These are phyloP conservation scores for Globisporangium iwayamae DNA, from an alignment of 352 stramenopile species.

Conservation along the genomic window DNA sequence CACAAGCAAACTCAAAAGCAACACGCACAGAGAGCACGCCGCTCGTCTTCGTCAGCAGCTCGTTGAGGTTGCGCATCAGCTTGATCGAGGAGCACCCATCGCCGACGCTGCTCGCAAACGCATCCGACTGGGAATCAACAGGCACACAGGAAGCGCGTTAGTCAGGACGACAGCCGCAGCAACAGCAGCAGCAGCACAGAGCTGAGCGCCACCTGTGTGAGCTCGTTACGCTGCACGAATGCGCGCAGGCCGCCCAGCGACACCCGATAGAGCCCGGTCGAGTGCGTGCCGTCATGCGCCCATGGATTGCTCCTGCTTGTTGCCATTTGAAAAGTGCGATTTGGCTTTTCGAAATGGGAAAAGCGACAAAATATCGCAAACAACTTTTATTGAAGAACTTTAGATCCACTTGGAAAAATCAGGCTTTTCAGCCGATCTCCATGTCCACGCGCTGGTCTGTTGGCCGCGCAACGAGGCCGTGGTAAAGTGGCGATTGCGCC, in stretches of 20 bases:
- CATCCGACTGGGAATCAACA: not conserved
- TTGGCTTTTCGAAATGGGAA: not conserved
- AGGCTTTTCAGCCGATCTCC: too few species aligned
- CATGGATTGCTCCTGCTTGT: conserved; percentile 38
- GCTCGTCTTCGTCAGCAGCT: conserved; percentile 19
- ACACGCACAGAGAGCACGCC: conserved; percentile 19
- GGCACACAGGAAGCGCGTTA: not conserved
- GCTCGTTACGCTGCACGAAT: conserved; percentile 35
- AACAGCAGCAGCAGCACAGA: not conserved
- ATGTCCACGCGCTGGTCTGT: too few species aligned
- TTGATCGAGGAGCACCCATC: conserved; percentile 24
- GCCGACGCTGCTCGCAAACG: not conserved
- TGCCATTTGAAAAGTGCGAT: not conserved
- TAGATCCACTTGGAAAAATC: too few species aligned
- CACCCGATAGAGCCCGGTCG: conserved; percentile 17
- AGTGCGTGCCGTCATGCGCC: conserved; percentile 14
- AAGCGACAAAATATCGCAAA: too few species aligned
- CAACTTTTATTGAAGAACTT: too few species aligned
- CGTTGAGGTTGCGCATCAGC: conserved; percentile 26
- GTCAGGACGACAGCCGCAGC: not conserved
- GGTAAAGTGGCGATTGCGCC: not conserved
- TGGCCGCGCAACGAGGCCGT: too few species aligned
- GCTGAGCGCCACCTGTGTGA: conserved; percentile 8
- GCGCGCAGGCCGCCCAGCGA: conserved; percentile 34
- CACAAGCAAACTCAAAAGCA: not conserved